A percentile compares a stretch with the other conserved stretches of the same genome.
Evolutionary conservation across 2,329 filamentous ascomycete genomes (phyloP).

Genomic region (Pochonia chlamydosporia): DNA sequence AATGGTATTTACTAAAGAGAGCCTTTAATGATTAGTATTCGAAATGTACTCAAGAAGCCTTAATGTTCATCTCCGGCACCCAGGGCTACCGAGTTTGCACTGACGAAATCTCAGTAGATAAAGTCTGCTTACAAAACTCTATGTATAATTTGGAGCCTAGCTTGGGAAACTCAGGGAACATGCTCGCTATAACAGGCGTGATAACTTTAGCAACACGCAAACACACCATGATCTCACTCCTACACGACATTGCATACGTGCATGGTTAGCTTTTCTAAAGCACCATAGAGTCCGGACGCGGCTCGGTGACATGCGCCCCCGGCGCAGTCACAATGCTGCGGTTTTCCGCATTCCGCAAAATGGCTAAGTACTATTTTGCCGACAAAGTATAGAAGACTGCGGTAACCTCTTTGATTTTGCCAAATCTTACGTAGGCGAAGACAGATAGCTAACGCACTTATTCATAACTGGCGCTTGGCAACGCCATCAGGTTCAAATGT

Average conservation of each 20-base stretch:
- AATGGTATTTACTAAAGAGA: too few species aligned
- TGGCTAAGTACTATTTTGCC: conserved; percentile 98
- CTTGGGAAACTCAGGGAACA: conserved; percentile 83
- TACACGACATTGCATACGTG: conserved; percentile 98
- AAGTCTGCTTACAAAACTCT: conserved; percentile 91
- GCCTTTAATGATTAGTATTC: too few species aligned
- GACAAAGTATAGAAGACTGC: conserved; percentile 93
- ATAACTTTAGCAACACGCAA: conserved; percentile 91
- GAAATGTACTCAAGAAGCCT: too few species aligned
- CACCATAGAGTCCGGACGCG: conserved; percentile 90
- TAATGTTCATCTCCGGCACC: too few species aligned
- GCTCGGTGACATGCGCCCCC: conserved; percentile 88
- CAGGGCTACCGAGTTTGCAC: too few species aligned
- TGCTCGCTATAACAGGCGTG: conserved; percentile 96
- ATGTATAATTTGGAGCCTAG: conserved; percentile 98
- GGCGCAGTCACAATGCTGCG: conserved; percentile 93
- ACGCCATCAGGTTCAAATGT: conserved; percentile 95
- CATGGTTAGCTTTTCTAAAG: conserved; percentile 95
- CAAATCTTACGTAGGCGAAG: conserved; percentile 91
- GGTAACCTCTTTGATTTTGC: conserved; percentile 95
- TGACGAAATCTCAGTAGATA: too few species aligned
- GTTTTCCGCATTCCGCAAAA: conserved; percentile 90
- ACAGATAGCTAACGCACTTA: conserved; percentile 93
- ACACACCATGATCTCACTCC: conserved; percentile 80
- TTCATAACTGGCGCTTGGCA: conserved; percentile 98